A percentile compares a stretch with the other conserved stretches of the same genome.
These are phyloP conservation scores for Coniella lustricola DNA, from an alignment of 2,329 filamentous ascomycete genomes.

Conservation along the genomic window DNA sequence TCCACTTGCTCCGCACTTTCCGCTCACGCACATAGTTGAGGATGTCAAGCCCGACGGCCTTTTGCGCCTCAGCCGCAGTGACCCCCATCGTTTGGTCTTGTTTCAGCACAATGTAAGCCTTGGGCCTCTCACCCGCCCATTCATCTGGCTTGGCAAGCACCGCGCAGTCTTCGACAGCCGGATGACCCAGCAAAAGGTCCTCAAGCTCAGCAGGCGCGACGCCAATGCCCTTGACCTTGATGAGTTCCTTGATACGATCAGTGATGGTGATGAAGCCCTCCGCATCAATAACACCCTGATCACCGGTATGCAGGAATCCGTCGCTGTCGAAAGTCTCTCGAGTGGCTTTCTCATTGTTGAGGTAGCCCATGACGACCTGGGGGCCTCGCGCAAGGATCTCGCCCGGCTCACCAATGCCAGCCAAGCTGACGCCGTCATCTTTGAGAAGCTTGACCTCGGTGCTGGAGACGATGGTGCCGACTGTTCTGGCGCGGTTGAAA, in stretches of 20 bases:
- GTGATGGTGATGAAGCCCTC: slow-evolving; percentile 51
- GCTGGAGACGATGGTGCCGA: slow-evolving; percentile 48
- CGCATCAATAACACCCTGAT: slow-evolving; percentile 47
- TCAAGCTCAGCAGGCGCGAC: slow-evolving; percentile 28
- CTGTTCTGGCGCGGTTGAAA: slow-evolving; percentile 50
- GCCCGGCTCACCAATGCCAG: slow-evolving; percentile 41
- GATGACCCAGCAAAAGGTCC: slow-evolving; percentile 24
- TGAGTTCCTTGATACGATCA: slow-evolving; percentile 57
- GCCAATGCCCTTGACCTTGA: slow-evolving; percentile 28
- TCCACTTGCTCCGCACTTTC: slow-evolving; percentile 45
- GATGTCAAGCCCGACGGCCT: slow-evolving; percentile 30
- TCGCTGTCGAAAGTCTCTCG: slow-evolving; percentile 44
- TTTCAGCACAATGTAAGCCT: slow-evolving; percentile 53
- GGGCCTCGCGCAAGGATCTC: slow-evolving; percentile 36
- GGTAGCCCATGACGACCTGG: slow-evolving; percentile 43
- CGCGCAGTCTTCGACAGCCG: slow-evolving; percentile 49
- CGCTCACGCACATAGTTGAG: slow-evolving; percentile 41
- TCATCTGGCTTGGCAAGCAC: slow-evolving; percentile 48
- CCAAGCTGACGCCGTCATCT: slow-evolving; percentile 1
- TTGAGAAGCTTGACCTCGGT: slow-evolving; percentile 56
- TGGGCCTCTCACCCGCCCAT: slow-evolving; percentile 49
- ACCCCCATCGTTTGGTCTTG: slow-evolving; percentile 12
- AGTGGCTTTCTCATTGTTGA: slow-evolving; percentile 36
- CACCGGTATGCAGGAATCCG: slow-evolving; percentile 53
- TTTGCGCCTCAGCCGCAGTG: slow-evolving; percentile 1